A percentile compares a stretch with the other conserved stretches of the same genome.
Conservation (phyloP, 768 basidiomycete genomes). For the Mycena albidolilacea region DNA sequence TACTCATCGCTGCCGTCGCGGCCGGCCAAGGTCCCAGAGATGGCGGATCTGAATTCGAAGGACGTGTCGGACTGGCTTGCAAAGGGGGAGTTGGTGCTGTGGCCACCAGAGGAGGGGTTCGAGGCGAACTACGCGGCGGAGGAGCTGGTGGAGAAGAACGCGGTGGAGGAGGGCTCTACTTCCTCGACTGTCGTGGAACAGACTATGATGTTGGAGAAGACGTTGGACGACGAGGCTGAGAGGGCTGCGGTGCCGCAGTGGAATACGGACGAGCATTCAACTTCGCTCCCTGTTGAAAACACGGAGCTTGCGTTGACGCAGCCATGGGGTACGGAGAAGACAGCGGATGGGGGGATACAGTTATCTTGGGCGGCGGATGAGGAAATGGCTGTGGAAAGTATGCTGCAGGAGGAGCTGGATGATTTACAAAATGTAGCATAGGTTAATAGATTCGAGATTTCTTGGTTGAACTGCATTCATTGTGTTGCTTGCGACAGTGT, state of each 20-base stretch:
- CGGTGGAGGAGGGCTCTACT: not conserved
- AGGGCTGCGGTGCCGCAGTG: too few relatives aligned
- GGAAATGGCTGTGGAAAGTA: constrained; percentile 26
- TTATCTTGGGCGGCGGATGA: not conserved
- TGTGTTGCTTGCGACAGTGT: not conserved
- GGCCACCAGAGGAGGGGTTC: constrained; percentile 49
- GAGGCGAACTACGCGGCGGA: not conserved
- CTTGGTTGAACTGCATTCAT: not conserved
- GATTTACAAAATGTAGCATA: constrained; percentile 3
- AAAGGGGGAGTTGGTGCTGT: constrained; percentile 64
- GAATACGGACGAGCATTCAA: too few relatives aligned
- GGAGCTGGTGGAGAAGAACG: not conserved
- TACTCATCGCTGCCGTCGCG: constrained; percentile 56
- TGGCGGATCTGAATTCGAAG: constrained; percentile 65
- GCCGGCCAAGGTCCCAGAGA: constrained; percentile 55
- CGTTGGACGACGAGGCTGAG: not conserved
- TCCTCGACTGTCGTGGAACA: not conserved
- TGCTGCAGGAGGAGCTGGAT: constrained; percentile 17
- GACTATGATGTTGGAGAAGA: not conserved
- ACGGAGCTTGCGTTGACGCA: too few relatives aligned
- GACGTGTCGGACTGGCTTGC: constrained; percentile 63
- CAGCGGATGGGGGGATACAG: not conserved
- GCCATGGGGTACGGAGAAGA: too few relatives aligned
- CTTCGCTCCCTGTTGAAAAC: too few relatives aligned
- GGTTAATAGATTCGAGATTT: not conserved